These are phyloP conservation scores for Phaeoacremonium minimum DNA, from an alignment of 2,329 filamentous ascomycete genomes.

Conservation along the genomic window DNA sequence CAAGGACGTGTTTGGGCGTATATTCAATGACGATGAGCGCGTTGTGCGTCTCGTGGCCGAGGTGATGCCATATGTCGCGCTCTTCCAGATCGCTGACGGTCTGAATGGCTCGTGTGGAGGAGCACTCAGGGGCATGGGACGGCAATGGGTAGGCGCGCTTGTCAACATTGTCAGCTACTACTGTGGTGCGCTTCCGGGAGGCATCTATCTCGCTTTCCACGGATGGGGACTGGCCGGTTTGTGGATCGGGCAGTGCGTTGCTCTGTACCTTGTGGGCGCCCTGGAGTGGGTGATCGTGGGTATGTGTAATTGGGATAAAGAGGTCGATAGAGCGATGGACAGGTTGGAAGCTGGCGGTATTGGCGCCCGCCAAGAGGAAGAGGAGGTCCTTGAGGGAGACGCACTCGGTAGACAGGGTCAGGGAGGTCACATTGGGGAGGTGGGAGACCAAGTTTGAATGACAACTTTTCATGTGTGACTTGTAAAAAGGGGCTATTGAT, in stretches of 20 bases:
- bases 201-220: conserved; percentile 80
- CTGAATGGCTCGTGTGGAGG: conserved; percentile 83
- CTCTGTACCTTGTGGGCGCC: conserved; percentile 73
- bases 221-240: conserved; percentile 78
- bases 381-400: too few relatives aligned
- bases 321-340: conserved; percentile 67
- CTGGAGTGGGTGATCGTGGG: conserved; percentile 78
- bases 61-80: conserved; percentile 80
- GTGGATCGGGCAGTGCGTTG: conserved; percentile 81
- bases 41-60: conserved; percentile 70
- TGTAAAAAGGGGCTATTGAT: too few relatives aligned
- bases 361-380: conserved; percentile 1
- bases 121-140: conserved; percentile 75
- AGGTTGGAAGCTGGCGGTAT: conserved; percentile 54
- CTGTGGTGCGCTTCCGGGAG: conserved; percentile 72
- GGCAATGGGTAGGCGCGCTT: conserved; percentile 77
- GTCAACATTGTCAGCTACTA: conserved; percentile 86
- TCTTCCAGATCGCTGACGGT: conserved; percentile 89
- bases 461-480: too few relatives aligned
- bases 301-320: conserved; percentile 70
- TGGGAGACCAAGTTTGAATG: too few relatives aligned
- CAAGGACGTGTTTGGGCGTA: conserved; percentile 66
- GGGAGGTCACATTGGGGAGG: too few relatives aligned
- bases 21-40: conserved; percentile 74
- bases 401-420: too few relatives aligned